These are phyloP conservation scores for Pseudogymnoascus sp. DNA, from an alignment of 2,329 filamentous ascomycete genomes.

Conservation along the genomic window DNA sequence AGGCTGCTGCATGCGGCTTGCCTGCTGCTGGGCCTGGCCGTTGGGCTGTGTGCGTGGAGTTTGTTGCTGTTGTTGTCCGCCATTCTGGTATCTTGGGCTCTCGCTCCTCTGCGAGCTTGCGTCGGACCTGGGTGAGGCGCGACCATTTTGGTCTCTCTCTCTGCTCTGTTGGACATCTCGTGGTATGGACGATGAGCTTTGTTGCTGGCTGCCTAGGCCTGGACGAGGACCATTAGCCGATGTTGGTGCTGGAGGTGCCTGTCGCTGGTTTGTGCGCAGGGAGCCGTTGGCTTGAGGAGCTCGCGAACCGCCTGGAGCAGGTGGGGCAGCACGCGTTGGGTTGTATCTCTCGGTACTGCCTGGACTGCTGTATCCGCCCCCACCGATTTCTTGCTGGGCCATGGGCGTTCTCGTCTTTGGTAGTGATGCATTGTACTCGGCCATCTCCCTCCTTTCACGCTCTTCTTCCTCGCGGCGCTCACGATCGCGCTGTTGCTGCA, in stretches of 20 bases:
- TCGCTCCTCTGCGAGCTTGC: slow-evolving; percentile 21
- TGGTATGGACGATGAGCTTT: slow-evolving; percentile 40
- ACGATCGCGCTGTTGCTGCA: slow-evolving; percentile 47
- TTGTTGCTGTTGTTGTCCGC: slow-evolving; percentile 21
- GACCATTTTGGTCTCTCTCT: slow-evolving; percentile 20
- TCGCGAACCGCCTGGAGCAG: slow-evolving; percentile 52
- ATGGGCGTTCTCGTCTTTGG: slow-evolving; percentile 72
- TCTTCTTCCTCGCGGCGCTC: slow-evolving; percentile 50
- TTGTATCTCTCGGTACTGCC: slow-evolving; percentile 63
- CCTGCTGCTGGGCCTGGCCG: slow-evolving; percentile 37
- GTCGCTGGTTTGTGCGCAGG: slow-evolving; percentile 61
- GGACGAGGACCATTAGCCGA: slow-evolving; percentile 37
- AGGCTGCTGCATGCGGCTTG: slow-evolving; percentile 49
- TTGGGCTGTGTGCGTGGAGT: slow-evolving; percentile 38
- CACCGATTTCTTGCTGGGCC: slow-evolving; percentile 84
- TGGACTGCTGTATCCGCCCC: slow-evolving; percentile 39
- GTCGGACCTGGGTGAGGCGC: slow-evolving; percentile 37
- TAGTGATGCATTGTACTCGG: slow-evolving; percentile 82
- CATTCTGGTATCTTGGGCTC: slow-evolving; percentile 34
- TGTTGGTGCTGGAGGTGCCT: slow-evolving; percentile 66
- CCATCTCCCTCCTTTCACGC: slow-evolving; percentile 64
- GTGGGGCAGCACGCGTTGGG: slow-evolving; percentile 75
- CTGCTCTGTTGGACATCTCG: slow-evolving; percentile 18
- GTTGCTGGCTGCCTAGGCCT: slow-evolving; percentile 38
- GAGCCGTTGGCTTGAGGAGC: slow-evolving; percentile 46